Conservation (phyloP, 805 yeast genomes). For the Kodamaea hsintzibuensis region DNA sequence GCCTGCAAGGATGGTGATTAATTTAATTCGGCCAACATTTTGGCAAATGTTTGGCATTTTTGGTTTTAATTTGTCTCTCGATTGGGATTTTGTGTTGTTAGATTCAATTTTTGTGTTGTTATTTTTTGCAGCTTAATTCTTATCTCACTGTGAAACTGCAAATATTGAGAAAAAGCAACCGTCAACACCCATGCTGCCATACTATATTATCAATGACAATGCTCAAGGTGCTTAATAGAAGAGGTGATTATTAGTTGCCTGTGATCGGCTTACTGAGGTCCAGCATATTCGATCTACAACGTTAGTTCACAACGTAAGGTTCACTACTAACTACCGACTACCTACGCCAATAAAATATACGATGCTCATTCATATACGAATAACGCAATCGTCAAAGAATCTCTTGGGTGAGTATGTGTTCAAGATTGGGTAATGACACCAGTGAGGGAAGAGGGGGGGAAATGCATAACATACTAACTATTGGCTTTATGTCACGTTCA, state of each 20-base stretch:
- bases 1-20: background rate
- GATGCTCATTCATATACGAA: background rate
- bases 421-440: no score
- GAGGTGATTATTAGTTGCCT: background rate
- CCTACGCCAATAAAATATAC: background rate
- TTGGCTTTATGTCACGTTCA: background rate
- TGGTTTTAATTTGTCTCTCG: background rate
- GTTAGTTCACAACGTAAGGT: background rate
- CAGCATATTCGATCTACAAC: background rate
- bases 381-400: background rate
- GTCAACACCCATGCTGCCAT: background rate
- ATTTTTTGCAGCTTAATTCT: conserved; percentile 7
- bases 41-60: background rate
- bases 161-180: background rate
- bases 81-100: background rate
- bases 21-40: background rate
- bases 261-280: background rate
- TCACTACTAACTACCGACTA: background rate
- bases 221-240: background rate
- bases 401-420: background rate
- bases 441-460: background rate
- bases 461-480: background rate
- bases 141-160: conserved; percentile 12
- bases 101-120: background rate
- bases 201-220: background rate